Percentiles rank a stretch among this genome's conserved stretches.
phyloP scores from a whole-genome alignment of 345 rosid species.

The Microthlaspi erraticum region DNA sequence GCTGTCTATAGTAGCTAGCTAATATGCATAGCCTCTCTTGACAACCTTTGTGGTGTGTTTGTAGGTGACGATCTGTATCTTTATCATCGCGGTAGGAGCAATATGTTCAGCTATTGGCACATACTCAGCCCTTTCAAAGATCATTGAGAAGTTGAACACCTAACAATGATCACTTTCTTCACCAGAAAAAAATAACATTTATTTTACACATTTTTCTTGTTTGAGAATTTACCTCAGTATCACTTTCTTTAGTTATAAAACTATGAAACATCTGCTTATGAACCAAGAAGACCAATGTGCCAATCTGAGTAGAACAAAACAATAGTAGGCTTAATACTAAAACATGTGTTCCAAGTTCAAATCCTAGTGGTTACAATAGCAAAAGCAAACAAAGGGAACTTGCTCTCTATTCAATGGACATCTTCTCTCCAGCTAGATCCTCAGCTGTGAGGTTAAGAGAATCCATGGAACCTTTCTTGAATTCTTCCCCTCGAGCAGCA shows the following conservation, averaged over 20 bases:
- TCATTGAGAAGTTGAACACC: conserved; percentile 57
- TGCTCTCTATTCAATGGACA: conserved; percentile 42
- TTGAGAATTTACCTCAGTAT: conserved; percentile 4
- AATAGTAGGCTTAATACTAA: neutral
- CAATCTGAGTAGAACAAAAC: conserved; percentile 1
- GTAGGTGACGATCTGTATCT: conserved; percentile 59
- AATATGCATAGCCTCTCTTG: neutral
- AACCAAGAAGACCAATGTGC: neutral
- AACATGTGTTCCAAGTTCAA: neutral
- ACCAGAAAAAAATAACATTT: neutral
- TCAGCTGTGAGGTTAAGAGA: conserved; percentile 77
- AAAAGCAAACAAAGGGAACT: conserved; percentile 19
- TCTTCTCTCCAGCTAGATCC: conserved; percentile 75
- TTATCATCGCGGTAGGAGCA: conserved; percentile 70
- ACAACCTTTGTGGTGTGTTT: conserved; percentile 6
- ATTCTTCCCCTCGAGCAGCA: conserved; percentile 83
- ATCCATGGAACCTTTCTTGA: conserved; percentile 73
- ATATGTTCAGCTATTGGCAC: conserved; percentile 71
- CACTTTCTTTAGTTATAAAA: no score
- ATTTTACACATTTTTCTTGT: neutral
- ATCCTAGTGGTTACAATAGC: neutral
- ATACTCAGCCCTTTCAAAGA: conserved; percentile 68
- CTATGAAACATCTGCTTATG: no score
- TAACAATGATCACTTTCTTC: conserved; percentile 29
- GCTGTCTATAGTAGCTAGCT: neutral